Base-by-base conservation (phyloP, 2,329 filamentous ascomycete species). In the Colletotrichum phormii region DNA sequence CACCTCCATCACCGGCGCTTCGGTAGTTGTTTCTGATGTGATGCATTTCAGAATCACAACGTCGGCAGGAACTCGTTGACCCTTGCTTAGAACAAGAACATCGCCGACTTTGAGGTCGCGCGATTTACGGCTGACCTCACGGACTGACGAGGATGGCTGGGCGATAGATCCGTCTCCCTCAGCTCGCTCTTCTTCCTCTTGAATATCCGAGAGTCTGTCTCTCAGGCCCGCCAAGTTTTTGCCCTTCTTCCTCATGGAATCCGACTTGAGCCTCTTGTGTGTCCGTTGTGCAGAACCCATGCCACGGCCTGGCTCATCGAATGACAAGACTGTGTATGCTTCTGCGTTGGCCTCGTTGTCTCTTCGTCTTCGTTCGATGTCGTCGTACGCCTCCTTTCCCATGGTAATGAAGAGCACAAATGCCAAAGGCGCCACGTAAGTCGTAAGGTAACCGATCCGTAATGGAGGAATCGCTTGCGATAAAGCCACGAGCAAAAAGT, bases 321-420 rank as follows among this genome's bases (percentile, higher is more conserved):
- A 95, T 22, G 88, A 87, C 64, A 98, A 80, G 2, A 97, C 91
- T 0, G 89, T 93, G 79, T 97, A 98, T 68, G 91, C 90, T 81
- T 99, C 97, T 2, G 96, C 93, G 80, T 99, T 99, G 3, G 97
- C 96, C 82, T 99, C 97, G 18, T 93, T 93, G 81, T 99, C 97
- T 79, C 97, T 90, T 75, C 93, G 89, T 73, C 97, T 89, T 76
- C 97, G 87, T 66, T 92, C 93, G 77, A 99, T 94, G 81, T 99
- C 97, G 80, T 99, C 97, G 78, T 94, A 92, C 0, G 97, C 97
- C 83, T 99, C 97, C 81, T 99, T 99, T 22, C 95, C 95, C 78
- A 99, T 89, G 0, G 97, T 98, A 75, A 99, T 97, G 54, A 91
- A 87, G 54, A 99, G 89, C 73, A 99, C 97, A 82, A 98, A 98